A percentile compares a stretch with the other conserved stretches of the same genome.
phyloP scores from a whole-genome alignment of 805 yeast genomes.

The Alloascoidea africana region DNA sequence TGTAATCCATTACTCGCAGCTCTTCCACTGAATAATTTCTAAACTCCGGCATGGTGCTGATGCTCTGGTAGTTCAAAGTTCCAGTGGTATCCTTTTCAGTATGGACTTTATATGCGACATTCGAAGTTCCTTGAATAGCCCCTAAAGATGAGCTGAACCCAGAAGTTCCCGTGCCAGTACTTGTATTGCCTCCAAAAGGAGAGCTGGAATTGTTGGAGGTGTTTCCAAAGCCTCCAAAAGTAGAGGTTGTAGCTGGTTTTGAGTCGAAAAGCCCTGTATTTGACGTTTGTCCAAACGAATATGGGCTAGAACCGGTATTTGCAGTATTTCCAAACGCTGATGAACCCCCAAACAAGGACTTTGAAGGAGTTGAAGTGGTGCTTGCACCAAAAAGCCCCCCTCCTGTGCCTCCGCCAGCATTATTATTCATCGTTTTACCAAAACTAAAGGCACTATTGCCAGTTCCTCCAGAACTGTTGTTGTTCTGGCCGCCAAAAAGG shows the following conservation, averaged over 20 bases:
- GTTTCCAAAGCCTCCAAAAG: too few species aligned
- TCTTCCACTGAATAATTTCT: not conserved
- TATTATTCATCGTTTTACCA: too few species aligned
- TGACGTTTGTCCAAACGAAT: not conserved
- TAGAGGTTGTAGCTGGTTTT: not conserved
- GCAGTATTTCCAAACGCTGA: not conserved
- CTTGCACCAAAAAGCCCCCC: not conserved
- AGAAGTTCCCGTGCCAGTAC: not conserved
- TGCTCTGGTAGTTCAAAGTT: not conserved
- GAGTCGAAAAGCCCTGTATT: not conserved
- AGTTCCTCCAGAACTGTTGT: too few species aligned
- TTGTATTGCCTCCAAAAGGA: not conserved
- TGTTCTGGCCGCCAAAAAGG: too few species aligned
- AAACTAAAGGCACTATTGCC: too few species aligned
- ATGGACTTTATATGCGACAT: not conserved
- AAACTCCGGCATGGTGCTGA: not conserved
- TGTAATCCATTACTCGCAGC: not conserved
- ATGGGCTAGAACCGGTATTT: not conserved
- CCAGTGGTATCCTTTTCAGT: not conserved
- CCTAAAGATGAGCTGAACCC: constrained; percentile 1
- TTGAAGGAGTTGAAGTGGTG: not conserved
- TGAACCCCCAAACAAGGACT: not conserved
- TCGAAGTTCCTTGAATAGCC: not conserved
- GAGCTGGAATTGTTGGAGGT: too few species aligned
- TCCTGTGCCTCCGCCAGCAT: not conserved